Conservation (phyloP, 768 basidiomycete species). For the Boletus reticulatus region DNA sequence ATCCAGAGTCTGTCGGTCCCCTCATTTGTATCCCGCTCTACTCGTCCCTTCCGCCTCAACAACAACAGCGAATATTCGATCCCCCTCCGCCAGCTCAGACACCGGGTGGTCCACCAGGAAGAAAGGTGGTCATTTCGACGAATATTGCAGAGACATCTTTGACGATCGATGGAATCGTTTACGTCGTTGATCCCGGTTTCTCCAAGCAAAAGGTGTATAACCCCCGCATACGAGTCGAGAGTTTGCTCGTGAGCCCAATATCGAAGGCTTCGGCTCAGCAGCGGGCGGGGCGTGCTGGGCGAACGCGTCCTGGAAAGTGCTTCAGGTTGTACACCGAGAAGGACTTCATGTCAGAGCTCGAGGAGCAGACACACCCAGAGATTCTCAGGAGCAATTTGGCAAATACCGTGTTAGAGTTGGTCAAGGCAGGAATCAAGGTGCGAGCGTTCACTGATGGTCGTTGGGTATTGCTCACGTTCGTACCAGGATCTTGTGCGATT, state of each 20-base stretch:
- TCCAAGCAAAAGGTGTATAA: slow-evolving; percentile 99
- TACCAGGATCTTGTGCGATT: slow-evolving; percentile 74
- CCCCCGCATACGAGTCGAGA: slow-evolving; percentile 94
- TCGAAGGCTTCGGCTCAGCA: slow-evolving; percentile 97
- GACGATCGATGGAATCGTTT: slow-evolving; percentile 99
- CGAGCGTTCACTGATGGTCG: background rate
- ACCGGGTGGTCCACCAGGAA: slow-evolving; percentile 73
- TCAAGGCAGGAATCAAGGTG: slow-evolving; percentile 91
- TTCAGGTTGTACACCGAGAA: slow-evolving; percentile 96
- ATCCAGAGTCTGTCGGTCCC: slow-evolving; percentile 78
- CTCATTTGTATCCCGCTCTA: slow-evolving; percentile 90
- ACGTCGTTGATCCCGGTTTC: slow-evolving; percentile 97
- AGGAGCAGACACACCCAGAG: slow-evolving; percentile 97
- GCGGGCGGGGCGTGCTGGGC: slow-evolving; percentile 92
- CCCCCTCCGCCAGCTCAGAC: slow-evolving; percentile 65
- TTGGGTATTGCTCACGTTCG: background rate
- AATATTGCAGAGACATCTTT: slow-evolving; percentile 98
- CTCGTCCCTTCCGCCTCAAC: slow-evolving; percentile 89
- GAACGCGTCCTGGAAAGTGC: slow-evolving; percentile 95
- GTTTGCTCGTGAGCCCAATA: slow-evolving; percentile 89
- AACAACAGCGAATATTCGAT: slow-evolving; percentile 97
- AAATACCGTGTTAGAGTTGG: slow-evolving; percentile 89
- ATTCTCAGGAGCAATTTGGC: slow-evolving; percentile 92
- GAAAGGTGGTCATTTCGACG: slow-evolving; percentile 93
- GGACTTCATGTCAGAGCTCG: slow-evolving; percentile 93